Conservation (phyloP, 306 rosid species). For the Sphenostylis stenocarpa region DNA sequence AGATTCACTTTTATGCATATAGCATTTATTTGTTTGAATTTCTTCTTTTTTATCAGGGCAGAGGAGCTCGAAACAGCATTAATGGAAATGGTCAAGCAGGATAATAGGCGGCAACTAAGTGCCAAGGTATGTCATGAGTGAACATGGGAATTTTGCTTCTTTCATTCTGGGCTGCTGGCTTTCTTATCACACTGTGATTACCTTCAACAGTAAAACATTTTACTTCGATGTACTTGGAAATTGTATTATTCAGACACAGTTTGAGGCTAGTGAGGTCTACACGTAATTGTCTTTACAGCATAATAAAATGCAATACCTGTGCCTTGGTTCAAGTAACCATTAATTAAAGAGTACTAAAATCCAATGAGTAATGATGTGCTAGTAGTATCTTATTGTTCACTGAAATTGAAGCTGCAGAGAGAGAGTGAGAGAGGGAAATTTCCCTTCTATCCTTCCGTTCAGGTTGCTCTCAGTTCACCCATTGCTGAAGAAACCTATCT, state of each 20-base stretch:
- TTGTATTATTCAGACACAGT: background rate
- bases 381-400: background rate
- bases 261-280: background rate
- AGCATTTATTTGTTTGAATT: slow-evolving; percentile 25
- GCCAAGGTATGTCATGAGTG: slow-evolving; percentile 69
- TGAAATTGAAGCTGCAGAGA: background rate
- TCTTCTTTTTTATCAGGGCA: slow-evolving; percentile 57
- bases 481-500: background rate
- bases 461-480: background rate
- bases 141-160: background rate
- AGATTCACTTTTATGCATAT: slow-evolving; percentile 10
- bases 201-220: background rate
- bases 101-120: slow-evolving; percentile 89
- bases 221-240: background rate
- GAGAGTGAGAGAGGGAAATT: background rate
- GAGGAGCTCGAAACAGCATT: slow-evolving; percentile 98
- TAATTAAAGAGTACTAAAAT: background rate
- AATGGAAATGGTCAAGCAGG: slow-evolving; percentile 98
- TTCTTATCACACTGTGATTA: background rate
- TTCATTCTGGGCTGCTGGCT: background rate
- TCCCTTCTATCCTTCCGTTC: background rate
- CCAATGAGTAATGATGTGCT: background rate
- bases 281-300: background rate
- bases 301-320: background rate
- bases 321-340: background rate